Conservation (phyloP, 2,329 filamentous ascomycete genomes). For the Rhynchosporium graminicola region DNA sequence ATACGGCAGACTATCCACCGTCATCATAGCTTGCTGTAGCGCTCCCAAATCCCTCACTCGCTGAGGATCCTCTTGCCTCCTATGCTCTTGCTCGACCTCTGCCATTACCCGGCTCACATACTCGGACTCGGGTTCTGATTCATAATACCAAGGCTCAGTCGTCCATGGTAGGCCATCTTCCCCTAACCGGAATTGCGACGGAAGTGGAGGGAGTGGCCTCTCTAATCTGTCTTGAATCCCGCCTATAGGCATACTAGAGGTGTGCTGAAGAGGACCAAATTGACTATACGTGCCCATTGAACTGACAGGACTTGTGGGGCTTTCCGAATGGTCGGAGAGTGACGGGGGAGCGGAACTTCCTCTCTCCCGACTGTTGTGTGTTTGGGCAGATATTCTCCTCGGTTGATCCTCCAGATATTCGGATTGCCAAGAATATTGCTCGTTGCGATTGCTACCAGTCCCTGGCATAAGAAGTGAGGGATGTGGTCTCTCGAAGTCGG, state of each 20-base stretch:
- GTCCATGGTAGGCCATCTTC: conserved; percentile 40
- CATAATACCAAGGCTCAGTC: conserved; percentile 36
- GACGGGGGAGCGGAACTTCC: conserved; percentile 37
- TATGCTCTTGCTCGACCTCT: conserved; percentile 26
- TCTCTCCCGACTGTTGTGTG: conserved; percentile 27
- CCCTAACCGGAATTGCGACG: conserved; percentile 39
- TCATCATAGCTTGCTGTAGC: conserved; percentile 41
- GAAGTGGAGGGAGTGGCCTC: conserved; percentile 36
- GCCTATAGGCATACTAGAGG: conserved; percentile 22
- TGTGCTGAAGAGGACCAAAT: conserved; percentile 23
- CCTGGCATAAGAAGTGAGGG: conserved; percentile 17
- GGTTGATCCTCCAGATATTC: conserved; percentile 17
- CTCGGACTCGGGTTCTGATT: conserved; percentile 22
- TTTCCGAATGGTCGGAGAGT: conserved; percentile 27
- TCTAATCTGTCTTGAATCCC: conserved; percentile 20
- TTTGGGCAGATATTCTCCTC: conserved; percentile 22
- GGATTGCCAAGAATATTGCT: conserved; percentile 4
- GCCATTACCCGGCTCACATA: conserved; percentile 16
- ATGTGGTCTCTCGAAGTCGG: conserved; percentile 12
- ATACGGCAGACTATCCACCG: conserved; percentile 36
- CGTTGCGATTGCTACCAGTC: conserved; percentile 11
- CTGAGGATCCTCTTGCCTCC: conserved; percentile 36
- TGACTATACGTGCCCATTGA: conserved; percentile 19
- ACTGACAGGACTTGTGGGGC: conserved; percentile 28
- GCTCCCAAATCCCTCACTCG: conserved; percentile 35